Evolutionary conservation across 179 eudicot genomes (phyloP), one percentile per base, ranked within the genome.

Genomic region (Patellifolia procumbens): DNA sequence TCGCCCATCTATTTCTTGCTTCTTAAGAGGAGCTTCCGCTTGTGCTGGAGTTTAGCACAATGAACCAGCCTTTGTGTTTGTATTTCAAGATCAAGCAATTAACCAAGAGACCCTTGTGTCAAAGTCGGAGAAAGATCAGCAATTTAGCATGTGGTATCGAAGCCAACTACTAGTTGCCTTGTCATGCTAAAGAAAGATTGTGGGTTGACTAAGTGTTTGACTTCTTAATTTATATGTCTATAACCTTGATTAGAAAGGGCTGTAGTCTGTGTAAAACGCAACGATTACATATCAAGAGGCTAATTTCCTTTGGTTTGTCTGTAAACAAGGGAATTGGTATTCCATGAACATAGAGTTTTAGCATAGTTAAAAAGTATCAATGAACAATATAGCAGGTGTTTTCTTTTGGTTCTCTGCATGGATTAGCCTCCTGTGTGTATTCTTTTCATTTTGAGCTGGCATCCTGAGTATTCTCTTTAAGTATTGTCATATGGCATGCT

Each of bases 151-250:
- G 64, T 59, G 7, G 64, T 59, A 26, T 28, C 28, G 64, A 26
- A 59, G 64, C 34, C 26, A 26, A 26, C 64, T 13, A 29, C 15
- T 26, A 26, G 31, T 59, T 28, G 28, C 64, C 64, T 58, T 59
- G 64, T 29, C 20, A 28, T 26, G 4, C 64, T 59, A 11, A 10
- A 26, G 34, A 11, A 59, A 1, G 13, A 12, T 2, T 59, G n/a
- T 28, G n/a, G 65, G 65, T 60, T 60, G 65, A 60, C 37, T 29
- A 28, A 37, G 37, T n/a, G n/a, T n/a, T n/a, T n/a, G n/a, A n/a
- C n/a, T 13, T 60, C 35, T 60, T 2, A 29, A 60, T 7, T 26
- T 10, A 0, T 24, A 26, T 52, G 17, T 59, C 64, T 28, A 26
- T 59, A 8, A 19, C 35, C 16, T 58, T 29, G 4, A 26, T 2